A percentile compares a stretch with the other conserved stretches of the same genome.
These are phyloP conservation scores for Pythium periplocum DNA, from an alignment of 352 stramenopile species.

Conservation along the genomic window DNA sequence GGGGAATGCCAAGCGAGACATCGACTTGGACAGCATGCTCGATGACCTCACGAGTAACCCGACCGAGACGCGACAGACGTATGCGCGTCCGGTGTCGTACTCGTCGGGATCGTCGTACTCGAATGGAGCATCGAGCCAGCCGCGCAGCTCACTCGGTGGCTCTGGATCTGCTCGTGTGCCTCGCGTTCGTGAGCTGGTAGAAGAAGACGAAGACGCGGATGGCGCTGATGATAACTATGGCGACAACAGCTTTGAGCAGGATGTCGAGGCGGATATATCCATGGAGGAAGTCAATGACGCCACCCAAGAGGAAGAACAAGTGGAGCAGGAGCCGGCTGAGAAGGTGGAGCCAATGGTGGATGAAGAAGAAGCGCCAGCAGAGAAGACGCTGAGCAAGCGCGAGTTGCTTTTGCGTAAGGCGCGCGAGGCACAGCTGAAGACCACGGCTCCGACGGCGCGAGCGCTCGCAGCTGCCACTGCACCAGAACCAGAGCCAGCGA, in stretches of 20 bases:
- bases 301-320: conserved; percentile 26
- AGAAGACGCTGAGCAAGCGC: conserved; percentile 55
- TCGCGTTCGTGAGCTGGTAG: conserved; percentile 11
- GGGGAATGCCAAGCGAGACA: conserved; percentile 55
- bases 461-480: conserved; percentile 40
- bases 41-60: conserved; percentile 82
- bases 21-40: conserved; percentile 84
- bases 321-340: conserved; percentile 17
- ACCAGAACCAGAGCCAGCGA: conserved; percentile 6
- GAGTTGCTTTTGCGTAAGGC: conserved; percentile 72
- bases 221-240: conserved; percentile 11
- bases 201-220: conserved; percentile 9
- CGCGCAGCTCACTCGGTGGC: neutral
- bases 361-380: conserved; percentile 3
- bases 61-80: conserved; percentile 47
- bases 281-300: conserved; percentile 25
- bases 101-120: conserved; percentile 29
- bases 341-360: conserved; percentile 11
- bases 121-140: neutral
- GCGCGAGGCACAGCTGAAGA: conserved; percentile 49
- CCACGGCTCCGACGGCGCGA: conserved; percentile 49
- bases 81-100: conserved; percentile 54
- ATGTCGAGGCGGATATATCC: conserved; percentile 3
- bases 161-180: neutral
- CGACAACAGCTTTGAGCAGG: conserved; percentile 13